These are phyloP conservation scores for Sporothrix mexicana DNA, from an alignment of 2,329 filamentous ascomycete genomes.

Conservation along the genomic window DNA sequence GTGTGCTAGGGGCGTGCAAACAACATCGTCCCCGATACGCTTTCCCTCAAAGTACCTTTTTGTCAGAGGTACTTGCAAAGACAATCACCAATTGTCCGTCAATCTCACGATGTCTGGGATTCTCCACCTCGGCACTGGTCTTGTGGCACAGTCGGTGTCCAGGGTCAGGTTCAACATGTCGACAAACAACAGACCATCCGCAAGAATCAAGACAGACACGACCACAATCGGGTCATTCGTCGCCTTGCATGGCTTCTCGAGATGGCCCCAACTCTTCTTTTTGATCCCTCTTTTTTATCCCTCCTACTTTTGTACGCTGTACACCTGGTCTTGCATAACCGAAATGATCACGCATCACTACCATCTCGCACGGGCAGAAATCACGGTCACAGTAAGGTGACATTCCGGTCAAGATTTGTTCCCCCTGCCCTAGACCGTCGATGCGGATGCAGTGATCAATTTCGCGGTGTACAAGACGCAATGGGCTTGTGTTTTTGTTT, in stretches of 20 bases:
- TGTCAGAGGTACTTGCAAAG: conserved; percentile 1
- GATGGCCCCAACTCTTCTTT: no score
- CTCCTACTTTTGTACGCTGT: no score
- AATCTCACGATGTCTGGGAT: neutral
- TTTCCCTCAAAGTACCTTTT: conserved; percentile 1
- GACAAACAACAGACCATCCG: neutral
- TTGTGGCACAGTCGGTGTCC: conserved; percentile 15
- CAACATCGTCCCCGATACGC: no score
- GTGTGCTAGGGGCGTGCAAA: neutral
- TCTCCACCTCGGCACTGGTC: neutral
- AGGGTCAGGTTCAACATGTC: neutral
- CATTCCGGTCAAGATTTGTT: no score
- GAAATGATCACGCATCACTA: conserved; percentile 9
- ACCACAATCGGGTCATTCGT: neutral
- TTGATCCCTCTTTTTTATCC: no score
- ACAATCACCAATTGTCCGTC: neutral
- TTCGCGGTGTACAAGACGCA: no score
- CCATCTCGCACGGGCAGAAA: no score
- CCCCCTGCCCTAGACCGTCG: no score
- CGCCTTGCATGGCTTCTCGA: neutral
- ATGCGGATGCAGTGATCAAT: no score
- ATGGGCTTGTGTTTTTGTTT: no score
- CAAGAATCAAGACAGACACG: neutral
- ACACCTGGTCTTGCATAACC: neutral
- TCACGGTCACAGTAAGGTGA: neutral